Conservation (phyloP, 352 stramenopile species). For the Pilasporangium apinafurcum region DNA sequence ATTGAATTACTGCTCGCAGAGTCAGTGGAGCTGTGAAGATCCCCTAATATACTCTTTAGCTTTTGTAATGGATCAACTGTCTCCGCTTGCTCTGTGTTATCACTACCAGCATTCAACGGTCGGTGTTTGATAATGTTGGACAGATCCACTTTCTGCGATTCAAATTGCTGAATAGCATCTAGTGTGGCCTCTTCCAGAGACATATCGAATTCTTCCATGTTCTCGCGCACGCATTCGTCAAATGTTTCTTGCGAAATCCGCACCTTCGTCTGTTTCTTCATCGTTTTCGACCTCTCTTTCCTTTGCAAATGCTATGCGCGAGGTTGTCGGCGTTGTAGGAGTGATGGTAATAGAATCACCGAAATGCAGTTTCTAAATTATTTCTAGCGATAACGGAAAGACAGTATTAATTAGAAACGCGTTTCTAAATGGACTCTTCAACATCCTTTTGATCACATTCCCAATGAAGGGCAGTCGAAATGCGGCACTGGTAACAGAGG, state of each 20-base stretch:
- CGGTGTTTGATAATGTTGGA: constrained; percentile 73
- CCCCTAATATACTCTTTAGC: constrained; percentile 25
- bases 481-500: too few species aligned
- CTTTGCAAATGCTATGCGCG: too few species aligned
- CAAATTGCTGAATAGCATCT: constrained; percentile 83
- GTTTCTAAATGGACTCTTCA: constrained; percentile 11
- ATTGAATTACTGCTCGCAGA: background rate
- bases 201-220: constrained; percentile 90
- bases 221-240: constrained; percentile 86
- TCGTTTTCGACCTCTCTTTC: constrained; percentile 9
- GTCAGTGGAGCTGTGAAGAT: constrained; percentile 9
- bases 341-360: background rate
- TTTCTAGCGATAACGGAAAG: constrained; percentile 1
- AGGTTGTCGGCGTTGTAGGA: background rate
- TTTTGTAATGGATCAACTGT: constrained; percentile 13
- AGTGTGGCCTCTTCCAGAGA: constrained; percentile 57
- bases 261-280: constrained; percentile 12
- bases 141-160: constrained; percentile 82
- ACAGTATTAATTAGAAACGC: background rate
- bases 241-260: constrained; percentile 88
- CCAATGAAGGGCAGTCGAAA: too few species aligned
- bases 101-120: background rate
- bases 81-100: background rate
- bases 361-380: background rate
- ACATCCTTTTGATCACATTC: too few species aligned